Percentiles rank a stretch among this genome's conserved stretches.
Evolutionary conservation across 192 early-diverging fungal genomes (phyloP).

Genomic region (Umbelopsis ramanniana): DNA sequence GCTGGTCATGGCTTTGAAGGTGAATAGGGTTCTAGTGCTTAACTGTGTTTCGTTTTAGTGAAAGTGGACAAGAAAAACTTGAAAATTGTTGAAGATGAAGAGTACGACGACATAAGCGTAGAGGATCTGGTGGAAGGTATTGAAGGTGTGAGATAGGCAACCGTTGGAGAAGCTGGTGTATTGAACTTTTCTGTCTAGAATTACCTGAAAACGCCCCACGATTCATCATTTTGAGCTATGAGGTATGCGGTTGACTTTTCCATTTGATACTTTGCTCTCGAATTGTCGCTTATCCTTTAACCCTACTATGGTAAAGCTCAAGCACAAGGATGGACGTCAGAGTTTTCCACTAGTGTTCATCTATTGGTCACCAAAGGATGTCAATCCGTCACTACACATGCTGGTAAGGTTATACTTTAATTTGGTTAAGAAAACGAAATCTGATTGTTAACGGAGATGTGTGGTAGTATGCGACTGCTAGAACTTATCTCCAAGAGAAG

Average conservation of each 20-base stretch:
- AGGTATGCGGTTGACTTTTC: conserved; percentile 40
- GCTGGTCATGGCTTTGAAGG: not conserved
- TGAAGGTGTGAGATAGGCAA: not conserved
- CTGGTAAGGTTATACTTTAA: conserved; percentile 30
- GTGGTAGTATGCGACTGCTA: conserved; percentile 66
- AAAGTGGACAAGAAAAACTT: conserved; percentile 56
- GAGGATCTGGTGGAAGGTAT: conserved; percentile 63
- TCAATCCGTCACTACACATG: conserved; percentile 52
- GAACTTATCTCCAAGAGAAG: conserved; percentile 62
- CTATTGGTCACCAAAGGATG: conserved; percentile 61
- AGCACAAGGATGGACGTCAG: conserved; percentile 65
- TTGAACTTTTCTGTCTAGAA: conserved; percentile 17
- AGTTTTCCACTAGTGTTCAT: conserved; percentile 78
- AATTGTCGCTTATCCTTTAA: not conserved
- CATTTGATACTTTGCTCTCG: not conserved
- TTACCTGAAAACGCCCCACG: conserved; percentile 71
- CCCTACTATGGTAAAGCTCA: conserved; percentile 43
- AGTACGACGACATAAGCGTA: conserved; percentile 45
- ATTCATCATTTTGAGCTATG: conserved; percentile 62
- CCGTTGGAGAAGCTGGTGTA: not conserved
- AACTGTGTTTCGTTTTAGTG: conserved; percentile 34
- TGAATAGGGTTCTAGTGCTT: not conserved
- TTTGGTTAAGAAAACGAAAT: not conserved
- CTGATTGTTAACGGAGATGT: not conserved
- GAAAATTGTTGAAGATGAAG: conserved; percentile 56